Conservation (phyloP, 148 eudicot species). For the Rhododendron kiyosumense region DNA sequence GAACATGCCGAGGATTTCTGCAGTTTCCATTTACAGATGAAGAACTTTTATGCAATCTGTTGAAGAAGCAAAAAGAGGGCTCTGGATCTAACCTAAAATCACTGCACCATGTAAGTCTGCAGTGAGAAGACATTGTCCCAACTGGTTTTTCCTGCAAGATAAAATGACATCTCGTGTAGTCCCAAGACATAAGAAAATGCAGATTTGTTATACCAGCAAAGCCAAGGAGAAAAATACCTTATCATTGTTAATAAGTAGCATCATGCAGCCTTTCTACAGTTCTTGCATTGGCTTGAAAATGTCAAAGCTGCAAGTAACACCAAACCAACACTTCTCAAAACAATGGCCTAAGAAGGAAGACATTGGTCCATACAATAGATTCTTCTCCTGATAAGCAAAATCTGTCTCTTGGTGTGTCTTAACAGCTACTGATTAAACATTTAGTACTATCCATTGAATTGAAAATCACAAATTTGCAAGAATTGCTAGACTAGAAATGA, state of each 20-base stretch:
- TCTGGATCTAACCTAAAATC: slow-evolving; percentile 44
- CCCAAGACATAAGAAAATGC: background rate
- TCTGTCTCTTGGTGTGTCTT: background rate
- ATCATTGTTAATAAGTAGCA: slow-evolving; percentile 47
- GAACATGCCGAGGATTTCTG: background rate
- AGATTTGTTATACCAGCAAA: slow-evolving; percentile 9
- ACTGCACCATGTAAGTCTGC: slow-evolving; percentile 86
- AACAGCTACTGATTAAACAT: background rate
- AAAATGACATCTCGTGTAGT: background rate
- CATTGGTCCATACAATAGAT: background rate
- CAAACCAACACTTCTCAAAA: background rate
- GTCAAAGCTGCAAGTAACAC: slow-evolving; percentile 45
- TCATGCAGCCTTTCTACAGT: slow-evolving; percentile 55
- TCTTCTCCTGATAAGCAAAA: background rate
- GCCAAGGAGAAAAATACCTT: slow-evolving; percentile 9
- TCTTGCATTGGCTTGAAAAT: slow-evolving; percentile 66
- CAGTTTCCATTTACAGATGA: background rate
- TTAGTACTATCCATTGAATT: background rate
- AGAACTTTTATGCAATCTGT: background rate
- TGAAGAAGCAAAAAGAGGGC: background rate
- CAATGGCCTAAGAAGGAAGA: background rate
- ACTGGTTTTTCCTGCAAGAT: slow-evolving; percentile 56
- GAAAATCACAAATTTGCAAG: background rate
- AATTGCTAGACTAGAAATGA: background rate
- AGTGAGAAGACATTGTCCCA: slow-evolving; percentile 58